phyloP scores from a whole-genome alignment of 495 filamentous ascomycete species.

The Acidomyces sp. region DNA sequence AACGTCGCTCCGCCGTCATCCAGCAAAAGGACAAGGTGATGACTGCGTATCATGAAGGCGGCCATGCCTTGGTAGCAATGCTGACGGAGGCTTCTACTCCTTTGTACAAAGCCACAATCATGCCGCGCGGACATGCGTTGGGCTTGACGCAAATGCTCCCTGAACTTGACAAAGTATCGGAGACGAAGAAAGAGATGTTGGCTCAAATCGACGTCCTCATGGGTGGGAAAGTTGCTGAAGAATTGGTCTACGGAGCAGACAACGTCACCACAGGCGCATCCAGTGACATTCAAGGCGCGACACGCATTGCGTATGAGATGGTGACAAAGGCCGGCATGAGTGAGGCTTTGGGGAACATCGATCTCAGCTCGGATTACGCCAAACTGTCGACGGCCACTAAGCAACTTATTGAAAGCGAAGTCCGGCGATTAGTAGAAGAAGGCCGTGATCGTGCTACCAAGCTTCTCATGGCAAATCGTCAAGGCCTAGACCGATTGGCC shows the following conservation, averaged over 20 bases:
- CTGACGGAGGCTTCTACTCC: conserved; percentile 59
- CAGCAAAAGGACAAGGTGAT: conserved; percentile 71
- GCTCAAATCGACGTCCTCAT: conserved; percentile 69
- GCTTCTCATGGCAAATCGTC: conserved; percentile 55
- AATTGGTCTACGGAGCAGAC: conserved; percentile 77
- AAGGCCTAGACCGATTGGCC: conserved; percentile 75
- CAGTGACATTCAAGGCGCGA: conserved; percentile 64
- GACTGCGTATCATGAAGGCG: conserved; percentile 96
- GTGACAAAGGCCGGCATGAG: conserved; percentile 82
- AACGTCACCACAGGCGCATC: conserved; percentile 63
- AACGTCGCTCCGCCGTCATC: conserved; percentile 75
- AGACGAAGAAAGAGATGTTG: conserved; percentile 56
- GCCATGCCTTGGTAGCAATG: conserved; percentile 80
- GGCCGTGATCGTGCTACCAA: conserved; percentile 57
- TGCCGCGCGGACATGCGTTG: conserved; percentile 73
- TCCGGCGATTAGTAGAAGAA: conserved; percentile 72
- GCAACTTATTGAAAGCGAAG: conserved; percentile 70
- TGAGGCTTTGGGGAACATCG: conserved; percentile 74
- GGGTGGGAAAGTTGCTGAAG: conserved; percentile 90
- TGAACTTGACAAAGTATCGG: conserved; percentile 79
- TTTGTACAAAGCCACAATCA: conserved; percentile 92
- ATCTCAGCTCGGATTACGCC: conserved; percentile 67
- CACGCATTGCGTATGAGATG: conserved; percentile 66
- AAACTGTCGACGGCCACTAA: conserved; percentile 71
- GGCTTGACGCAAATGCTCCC: conserved; percentile 76